Percentiles rank a stretch among this genome's conserved stretches.
phyloP scores from a whole-genome alignment of 768 basidiomycete species.

The Phallus indusiatus region DNA sequence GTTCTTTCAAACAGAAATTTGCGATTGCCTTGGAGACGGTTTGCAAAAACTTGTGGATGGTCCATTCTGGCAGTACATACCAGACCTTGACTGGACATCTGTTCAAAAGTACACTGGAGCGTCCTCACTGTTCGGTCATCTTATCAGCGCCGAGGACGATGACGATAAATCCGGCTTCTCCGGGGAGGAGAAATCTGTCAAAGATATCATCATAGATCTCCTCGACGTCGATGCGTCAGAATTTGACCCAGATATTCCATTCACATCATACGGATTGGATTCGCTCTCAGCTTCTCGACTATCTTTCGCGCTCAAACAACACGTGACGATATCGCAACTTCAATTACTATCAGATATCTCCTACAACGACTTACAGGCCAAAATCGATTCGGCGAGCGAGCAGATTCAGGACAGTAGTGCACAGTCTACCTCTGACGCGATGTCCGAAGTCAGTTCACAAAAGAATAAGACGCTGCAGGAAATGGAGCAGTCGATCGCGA shows the following conservation, averaged over 20 bases:
- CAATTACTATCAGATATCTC: slow-evolving; percentile 10
- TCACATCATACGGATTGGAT: slow-evolving; percentile 12
- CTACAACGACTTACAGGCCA: background rate
- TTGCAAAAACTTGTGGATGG: slow-evolving; percentile 20
- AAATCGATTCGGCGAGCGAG: background rate
- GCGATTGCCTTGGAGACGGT: slow-evolving; percentile 25
- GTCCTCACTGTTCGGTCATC: slow-evolving; percentile 16
- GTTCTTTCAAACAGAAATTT: slow-evolving; percentile 16
- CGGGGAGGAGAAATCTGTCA: background rate
- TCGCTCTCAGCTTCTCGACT: slow-evolving; percentile 11
- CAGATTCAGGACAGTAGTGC: no score
- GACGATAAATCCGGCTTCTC: background rate
- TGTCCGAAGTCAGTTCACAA: background rate
- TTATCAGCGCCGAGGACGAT: slow-evolving; percentile 8
- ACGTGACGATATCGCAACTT: slow-evolving; percentile 8
- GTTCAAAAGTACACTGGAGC: slow-evolving; percentile 18
- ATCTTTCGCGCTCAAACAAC: slow-evolving; percentile 7
- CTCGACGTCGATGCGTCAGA: slow-evolving; percentile 9
- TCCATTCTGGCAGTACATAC: slow-evolving; percentile 22
- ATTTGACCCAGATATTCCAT: slow-evolving; percentile 8
- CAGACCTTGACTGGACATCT: slow-evolving; percentile 24
- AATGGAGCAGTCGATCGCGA: slow-evolving; percentile 14
- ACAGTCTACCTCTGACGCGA: background rate
- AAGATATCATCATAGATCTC: background rate
- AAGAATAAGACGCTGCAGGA: slow-evolving; percentile 10